Evolutionary conservation across 2,329 filamentous ascomycete species (phyloP), one percentile per base, ranked within the genome.

Genomic region (Zasmidium citrigriseum): DNA sequence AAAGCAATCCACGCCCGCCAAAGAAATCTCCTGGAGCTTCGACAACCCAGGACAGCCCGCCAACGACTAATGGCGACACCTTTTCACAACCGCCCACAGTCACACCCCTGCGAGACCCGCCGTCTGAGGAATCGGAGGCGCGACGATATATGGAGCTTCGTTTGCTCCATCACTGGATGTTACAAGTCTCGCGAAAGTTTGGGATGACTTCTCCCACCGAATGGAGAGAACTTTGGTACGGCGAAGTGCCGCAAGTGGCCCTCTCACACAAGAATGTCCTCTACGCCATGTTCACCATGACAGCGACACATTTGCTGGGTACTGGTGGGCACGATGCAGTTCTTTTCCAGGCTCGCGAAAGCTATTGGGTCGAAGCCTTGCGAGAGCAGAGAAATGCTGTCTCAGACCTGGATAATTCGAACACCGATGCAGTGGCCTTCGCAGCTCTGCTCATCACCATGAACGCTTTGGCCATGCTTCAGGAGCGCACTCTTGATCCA

Each of bases 401-500:
- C 16, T 52, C 63, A 4, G 54, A 64, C 21, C 38, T 72, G 4
- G 64, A 63, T 10, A 61, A 61, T 14, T 60, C 50, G 7, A 69
- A 70, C 41, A 69, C 68, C 14, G 70, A 72, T 53, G 66, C 67
- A 4, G 65, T 70, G 7, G 67, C 68, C 24, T 64, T 72, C 18
- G 65, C 70, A 5, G 64, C 68, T 24, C 61, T 69, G 9, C 25
- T 71, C 11, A 65, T 71, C 46, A 64, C 65, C 23, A 63, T 72
- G 50, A 68, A 67, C 25, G 64, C 71, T 3, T 66, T 72, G 23
- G 66, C 65, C 2, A 65, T 67, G 48, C 60, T 72, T 1, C 67
- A 69, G 41, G 68, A 72, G 41, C 67, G 71, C 1, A 54, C 29
- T 24, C 41, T 68, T 14, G 58, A 62, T 16, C 67, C 63, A 11